Conservation (phyloP, 768 basidiomycete species). For the Rhizopogon rudus region DNA sequence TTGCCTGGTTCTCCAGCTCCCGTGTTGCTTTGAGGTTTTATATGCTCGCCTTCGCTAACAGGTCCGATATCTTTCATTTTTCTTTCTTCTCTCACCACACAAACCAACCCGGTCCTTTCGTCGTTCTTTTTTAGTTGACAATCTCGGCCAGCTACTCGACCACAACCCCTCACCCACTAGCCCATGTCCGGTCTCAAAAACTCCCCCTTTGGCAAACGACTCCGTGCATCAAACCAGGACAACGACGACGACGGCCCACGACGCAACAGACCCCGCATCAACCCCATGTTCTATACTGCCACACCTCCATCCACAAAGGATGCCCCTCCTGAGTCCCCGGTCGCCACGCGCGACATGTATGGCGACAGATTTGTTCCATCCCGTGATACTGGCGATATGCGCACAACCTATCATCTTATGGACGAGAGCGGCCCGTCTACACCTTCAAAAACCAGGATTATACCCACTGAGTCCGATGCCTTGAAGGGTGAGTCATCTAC, state of each 20-base stretch:
- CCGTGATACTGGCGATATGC: slow-evolving; percentile 53
- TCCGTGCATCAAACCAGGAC: slow-evolving; percentile 68
- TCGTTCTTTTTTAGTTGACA: too few species aligned
- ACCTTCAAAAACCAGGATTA: slow-evolving; percentile 56
- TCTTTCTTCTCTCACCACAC: too few species aligned
- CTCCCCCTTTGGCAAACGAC: slow-evolving; percentile 78
- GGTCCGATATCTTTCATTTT: too few species aligned
- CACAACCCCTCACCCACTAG: not conserved
- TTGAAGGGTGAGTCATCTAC: slow-evolving; percentile 53
- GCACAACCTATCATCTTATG: slow-evolving; percentile 58
- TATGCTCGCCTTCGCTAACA: too few species aligned
- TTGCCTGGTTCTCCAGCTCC: too few species aligned
- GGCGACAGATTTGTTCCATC: slow-evolving; percentile 62
- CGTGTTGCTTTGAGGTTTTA: too few species aligned
- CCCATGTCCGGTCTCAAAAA: slow-evolving; percentile 76
- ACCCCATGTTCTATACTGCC: slow-evolving; percentile 45
- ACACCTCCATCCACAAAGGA: slow-evolving; percentile 47
- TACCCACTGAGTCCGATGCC: slow-evolving; percentile 71
- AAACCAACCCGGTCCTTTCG: too few species aligned
- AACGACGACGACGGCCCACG: slow-evolving; percentile 48
- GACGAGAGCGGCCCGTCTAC: slow-evolving; percentile 52
- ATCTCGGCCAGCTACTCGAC: not conserved
- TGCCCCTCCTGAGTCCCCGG: slow-evolving; percentile 41
- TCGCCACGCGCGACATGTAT: slow-evolving; percentile 33
- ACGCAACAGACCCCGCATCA: slow-evolving; percentile 46